These are phyloP conservation scores for Pseudopyricularia javanii DNA, from an alignment of 2,329 filamentous ascomycete species.

Conservation along the genomic window DNA sequence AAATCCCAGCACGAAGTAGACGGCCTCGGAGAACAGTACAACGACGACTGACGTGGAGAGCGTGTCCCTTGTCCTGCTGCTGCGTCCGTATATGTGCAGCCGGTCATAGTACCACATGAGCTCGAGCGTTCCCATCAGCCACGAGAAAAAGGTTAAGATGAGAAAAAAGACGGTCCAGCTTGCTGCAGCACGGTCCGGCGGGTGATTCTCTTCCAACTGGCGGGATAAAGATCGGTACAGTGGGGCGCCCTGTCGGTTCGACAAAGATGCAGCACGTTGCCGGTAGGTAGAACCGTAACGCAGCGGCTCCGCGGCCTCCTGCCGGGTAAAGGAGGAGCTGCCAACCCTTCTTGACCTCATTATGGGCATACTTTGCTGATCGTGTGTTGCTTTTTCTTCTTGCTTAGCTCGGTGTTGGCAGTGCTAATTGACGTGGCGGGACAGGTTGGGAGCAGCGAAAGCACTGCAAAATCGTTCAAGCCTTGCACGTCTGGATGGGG, in stretches of 20 bases:
- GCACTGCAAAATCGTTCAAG: no score
- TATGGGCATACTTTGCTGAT: not conserved
- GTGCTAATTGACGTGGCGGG: no score
- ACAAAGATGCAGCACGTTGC: not conserved
- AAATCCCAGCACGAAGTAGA: conserved; percentile 1
- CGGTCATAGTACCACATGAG: not conserved
- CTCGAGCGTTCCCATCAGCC: not conserved
- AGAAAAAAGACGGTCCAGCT: conserved; percentile 1
- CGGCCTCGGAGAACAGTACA: not conserved
- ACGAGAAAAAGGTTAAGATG: not conserved
- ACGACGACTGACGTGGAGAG: not conserved
- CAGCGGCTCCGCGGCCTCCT: not conserved
- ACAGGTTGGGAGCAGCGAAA: no score
- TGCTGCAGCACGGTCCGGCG: not conserved
- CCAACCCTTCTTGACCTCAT: not conserved
- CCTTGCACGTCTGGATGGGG: no score
- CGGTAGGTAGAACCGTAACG: not conserved
- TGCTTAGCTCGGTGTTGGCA: no score
- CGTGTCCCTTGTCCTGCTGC: not conserved
- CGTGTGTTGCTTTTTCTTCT: no score
- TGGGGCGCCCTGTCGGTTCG: not conserved
- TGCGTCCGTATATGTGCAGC: not conserved
- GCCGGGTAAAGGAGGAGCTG: not conserved
- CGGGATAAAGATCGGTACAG: not conserved
- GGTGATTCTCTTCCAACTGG: not conserved